Base-by-base conservation (phyloP, 2,329 filamentous ascomycete species). In the Neophaeococcomyces aloes region DNA sequence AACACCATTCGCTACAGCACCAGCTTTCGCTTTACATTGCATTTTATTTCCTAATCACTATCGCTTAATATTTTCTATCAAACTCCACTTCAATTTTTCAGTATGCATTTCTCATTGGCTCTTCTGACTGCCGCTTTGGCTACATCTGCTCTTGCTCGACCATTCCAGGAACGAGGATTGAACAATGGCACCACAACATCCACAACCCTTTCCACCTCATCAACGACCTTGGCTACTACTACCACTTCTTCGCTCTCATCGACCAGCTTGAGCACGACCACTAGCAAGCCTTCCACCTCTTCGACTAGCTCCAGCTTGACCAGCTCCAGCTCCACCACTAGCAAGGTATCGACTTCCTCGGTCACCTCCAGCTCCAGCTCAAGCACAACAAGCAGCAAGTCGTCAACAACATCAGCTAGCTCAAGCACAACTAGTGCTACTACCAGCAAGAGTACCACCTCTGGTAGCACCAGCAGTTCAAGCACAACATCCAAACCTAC, bases 71-170 rank as follows among this genome's bases (percentile, higher is more conserved):
- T 6, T 7, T 19, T 41, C 10, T 10, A 27, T 10, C 23, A 3
- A n/a, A 13, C 15, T 13, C 3, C 13, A 14, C 21, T 32, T 11
- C 29, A 32, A 41, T 41, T 29, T 27, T 23, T 33, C 38, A 41
- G 31, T 13, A 52, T 50, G 46, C 49, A 32, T 35, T 29, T 43
- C 36, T 47, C 47, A 15, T 36, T 48, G n/a, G 32, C 42, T 19
- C 46, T 55, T 25, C 19, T 53, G 18, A 29, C 56, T 17, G 46
- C 47, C 10, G 48, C 53, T 45, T 50, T 57, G 18, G 46, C 48
- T 14, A 51, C 53, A 38, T 48, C 48, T 41, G 45, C 55, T 37
- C 21, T 54, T 29, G 55, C 53, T 27, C 45, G 50, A 10, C 52
- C 54, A 14, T 46, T 50, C 19, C 25, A 36, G 10, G 45, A 53